These are phyloP conservation scores for Rhynchosporium agropyri DNA, from an alignment of 2,329 filamentous ascomycete species.

Conservation along the genomic window DNA sequence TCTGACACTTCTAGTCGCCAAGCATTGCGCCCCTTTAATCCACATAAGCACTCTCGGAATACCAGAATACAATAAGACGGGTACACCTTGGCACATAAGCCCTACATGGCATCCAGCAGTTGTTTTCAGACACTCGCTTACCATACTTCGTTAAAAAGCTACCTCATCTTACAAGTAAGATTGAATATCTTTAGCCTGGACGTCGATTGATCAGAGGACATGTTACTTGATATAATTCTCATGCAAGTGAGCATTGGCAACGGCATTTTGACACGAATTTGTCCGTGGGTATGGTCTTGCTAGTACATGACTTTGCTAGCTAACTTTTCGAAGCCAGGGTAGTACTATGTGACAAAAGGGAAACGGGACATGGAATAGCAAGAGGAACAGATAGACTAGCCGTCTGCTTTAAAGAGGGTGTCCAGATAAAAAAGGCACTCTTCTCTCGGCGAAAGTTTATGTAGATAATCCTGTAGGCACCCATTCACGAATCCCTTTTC, in stretches of 20 bases:
- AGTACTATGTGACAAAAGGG: background rate
- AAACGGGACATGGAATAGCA: background rate
- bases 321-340: background rate
- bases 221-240: background rate
- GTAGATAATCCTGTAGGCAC: background rate
- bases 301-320: background rate
- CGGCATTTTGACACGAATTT: background rate
- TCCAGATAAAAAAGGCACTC: background rate
- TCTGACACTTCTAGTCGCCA: background rate
- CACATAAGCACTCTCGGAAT: no score
- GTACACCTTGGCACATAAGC: background rate
- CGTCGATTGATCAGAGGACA: background rate
- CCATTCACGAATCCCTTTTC: background rate
- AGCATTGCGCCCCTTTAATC: no score
- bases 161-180: background rate
- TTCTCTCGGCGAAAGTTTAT: background rate
- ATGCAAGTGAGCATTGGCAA: background rate
- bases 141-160: background rate
- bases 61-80: background rate
- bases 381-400: background rate
- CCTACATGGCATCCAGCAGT: background rate
- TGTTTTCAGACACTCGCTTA: background rate
- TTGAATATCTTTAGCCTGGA: background rate
- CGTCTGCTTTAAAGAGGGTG: background rate
- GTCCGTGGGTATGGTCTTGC: background rate